phyloP scores from a whole-genome alignment of 352 stramenopile species.

The Phytophthora boehmeriae region DNA sequence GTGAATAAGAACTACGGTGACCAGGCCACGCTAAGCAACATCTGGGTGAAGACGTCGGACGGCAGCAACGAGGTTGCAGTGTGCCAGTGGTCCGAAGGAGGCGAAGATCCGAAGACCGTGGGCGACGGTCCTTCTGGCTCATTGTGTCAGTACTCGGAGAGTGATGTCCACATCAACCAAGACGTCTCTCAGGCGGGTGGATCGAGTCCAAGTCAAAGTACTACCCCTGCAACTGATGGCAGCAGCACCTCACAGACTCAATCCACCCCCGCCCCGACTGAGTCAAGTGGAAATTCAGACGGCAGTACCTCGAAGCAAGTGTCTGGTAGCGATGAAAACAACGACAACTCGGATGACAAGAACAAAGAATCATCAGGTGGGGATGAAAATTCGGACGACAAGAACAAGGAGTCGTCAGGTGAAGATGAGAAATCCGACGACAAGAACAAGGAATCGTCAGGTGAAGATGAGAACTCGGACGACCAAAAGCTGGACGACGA shows the following conservation, averaged over 20 bases:
- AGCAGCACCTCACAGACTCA: conserved; percentile 12
- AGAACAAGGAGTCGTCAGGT: no score
- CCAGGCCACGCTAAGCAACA: conserved; percentile 37
- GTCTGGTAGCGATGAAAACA: background rate
- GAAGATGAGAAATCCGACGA: background rate
- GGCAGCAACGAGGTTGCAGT: conserved; percentile 1
- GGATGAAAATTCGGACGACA: background rate
- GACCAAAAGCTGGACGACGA: background rate
- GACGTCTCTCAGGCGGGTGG: conserved; percentile 15
- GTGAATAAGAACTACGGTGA: conserved; percentile 50
- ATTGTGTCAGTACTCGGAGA: background rate
- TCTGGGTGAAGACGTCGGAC: conserved; percentile 24
- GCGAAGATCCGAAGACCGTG: conserved; percentile 2
- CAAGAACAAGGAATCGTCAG: background rate
- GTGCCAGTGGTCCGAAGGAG: conserved; percentile 17
- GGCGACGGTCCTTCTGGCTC: background rate
- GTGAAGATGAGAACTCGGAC: background rate
- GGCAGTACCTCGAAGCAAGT: no score
- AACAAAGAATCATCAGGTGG: conserved; percentile 4
- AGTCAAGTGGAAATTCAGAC: conserved; percentile 6
- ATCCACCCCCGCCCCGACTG: background rate
- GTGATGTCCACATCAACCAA: conserved; percentile 7
- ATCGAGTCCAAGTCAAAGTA: conserved; percentile 2
- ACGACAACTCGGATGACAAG: background rate
- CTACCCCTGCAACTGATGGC: background rate